Percentiles rank a stretch among this genome's conserved stretches.
Conservation (phyloP, 2,329 filamentous ascomycete species). For the Aureobasidium sp. region DNA sequence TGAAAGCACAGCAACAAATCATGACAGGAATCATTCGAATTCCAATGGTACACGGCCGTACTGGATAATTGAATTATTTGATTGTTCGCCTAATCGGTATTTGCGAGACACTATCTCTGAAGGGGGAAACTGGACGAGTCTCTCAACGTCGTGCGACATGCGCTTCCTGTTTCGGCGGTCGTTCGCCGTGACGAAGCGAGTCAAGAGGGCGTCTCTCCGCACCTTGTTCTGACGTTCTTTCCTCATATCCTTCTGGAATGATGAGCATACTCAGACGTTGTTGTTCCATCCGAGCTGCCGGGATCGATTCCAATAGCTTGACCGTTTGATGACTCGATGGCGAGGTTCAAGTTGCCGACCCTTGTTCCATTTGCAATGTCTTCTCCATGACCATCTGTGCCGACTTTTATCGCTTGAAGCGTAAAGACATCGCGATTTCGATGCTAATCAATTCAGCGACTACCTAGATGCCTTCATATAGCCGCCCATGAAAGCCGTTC, state of each 20-base stretch:
- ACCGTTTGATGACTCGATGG: not conserved
- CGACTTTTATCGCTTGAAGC: not conserved
- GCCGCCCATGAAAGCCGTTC: not conserved
- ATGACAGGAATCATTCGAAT: not conserved
- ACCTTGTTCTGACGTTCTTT: not conserved
- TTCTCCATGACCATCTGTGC: not conserved
- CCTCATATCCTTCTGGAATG: not conserved
- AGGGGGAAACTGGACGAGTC: not conserved
- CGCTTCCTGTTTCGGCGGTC: not conserved
- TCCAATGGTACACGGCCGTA: not conserved
- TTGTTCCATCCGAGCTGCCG: not conserved
- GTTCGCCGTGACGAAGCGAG: not conserved
- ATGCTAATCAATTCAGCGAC: not conserved
- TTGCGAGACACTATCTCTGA: not conserved
- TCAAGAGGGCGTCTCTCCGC: not conserved
- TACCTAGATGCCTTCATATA: too few relatives aligned
- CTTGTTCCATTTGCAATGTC: not conserved
- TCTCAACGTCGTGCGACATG: not conserved
- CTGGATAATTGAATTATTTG: not conserved
- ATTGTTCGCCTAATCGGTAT: not conserved
- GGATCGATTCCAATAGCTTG: constrained; percentile 3
- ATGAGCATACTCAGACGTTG: not conserved
- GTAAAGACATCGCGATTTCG: not conserved
- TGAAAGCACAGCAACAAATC: not conserved
- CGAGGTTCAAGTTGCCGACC: not conserved